Evolutionary conservation across 352 stramenopile genomes (phyloP).

Genomic region (Peronospora farinosa): DNA sequence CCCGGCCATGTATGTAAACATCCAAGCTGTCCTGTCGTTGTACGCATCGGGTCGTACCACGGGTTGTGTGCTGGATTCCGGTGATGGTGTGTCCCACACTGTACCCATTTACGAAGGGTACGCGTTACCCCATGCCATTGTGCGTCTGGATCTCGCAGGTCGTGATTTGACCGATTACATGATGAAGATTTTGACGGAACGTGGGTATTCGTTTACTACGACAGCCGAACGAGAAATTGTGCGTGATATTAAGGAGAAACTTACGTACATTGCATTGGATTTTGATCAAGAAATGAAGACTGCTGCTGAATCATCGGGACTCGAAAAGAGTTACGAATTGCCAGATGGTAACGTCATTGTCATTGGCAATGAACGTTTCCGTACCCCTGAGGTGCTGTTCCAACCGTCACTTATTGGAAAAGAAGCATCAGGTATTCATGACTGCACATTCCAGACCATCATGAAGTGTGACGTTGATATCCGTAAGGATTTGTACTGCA

Average conservation of each 20-base stretch:
- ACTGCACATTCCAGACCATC: conserved; percentile 66
- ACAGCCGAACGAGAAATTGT: conserved; percentile 93
- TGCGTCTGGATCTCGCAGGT: conserved; percentile 91
- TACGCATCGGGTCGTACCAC: conserved; percentile 89
- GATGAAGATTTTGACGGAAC: conserved; percentile 95
- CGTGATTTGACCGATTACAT: conserved; percentile 94
- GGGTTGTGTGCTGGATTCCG: too few species aligned
- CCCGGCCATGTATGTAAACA: conserved; percentile 93
- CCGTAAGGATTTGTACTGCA: conserved; percentile 90
- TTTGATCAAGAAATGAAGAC: conserved; percentile 93
- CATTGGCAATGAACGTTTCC: conserved; percentile 94
- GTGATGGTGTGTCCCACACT: too few species aligned
- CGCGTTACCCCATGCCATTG: too few species aligned
- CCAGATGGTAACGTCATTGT: conserved; percentile 97
- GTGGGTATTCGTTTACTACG: conserved; percentile 93
- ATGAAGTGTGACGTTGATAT: conserved; percentile 91
- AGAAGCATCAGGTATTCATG: conserved; percentile 81
- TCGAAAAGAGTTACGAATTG: conserved; percentile 96
- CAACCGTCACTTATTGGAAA: conserved; percentile 90
- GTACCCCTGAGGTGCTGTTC: conserved; percentile 95
- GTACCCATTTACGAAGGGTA: too few species aligned
- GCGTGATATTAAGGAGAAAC: conserved; percentile 96
- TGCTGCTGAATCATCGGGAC: conserved; percentile 47
- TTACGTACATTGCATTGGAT: conserved; percentile 94
- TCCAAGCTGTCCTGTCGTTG: conserved; percentile 89